A percentile compares a stretch with the other conserved stretches of the same genome.
phyloP scores from a whole-genome alignment of 345 rosid genomes.

The Pistacia vera region DNA sequence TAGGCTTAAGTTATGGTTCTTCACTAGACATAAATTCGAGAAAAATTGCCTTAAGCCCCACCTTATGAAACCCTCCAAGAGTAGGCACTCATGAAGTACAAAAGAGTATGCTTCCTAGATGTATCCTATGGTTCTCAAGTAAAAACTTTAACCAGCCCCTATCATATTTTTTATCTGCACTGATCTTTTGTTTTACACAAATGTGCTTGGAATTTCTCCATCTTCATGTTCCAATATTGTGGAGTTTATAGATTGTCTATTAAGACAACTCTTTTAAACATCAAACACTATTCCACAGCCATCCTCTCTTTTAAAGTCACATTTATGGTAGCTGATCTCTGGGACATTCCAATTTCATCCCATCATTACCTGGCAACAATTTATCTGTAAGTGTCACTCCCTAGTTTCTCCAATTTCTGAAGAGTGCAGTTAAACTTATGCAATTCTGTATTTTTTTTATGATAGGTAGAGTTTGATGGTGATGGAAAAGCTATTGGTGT shows the following conservation, averaged over 20 bases:
- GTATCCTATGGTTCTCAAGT: neutral
- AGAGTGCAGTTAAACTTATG: neutral
- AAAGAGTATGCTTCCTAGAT: neutral
- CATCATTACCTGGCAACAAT: neutral
- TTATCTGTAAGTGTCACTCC: neutral
- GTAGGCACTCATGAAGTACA: neutral
- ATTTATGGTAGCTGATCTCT: neutral
- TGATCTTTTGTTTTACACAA: neutral
- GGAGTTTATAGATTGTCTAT: neutral
- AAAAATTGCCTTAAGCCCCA: neutral
- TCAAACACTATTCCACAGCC: neutral
- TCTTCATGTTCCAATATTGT: neutral
- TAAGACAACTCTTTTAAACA: neutral
- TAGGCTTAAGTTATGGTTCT: neutral
- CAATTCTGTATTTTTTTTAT: neutral
- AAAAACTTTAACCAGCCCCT: neutral
- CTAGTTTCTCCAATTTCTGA: neutral
- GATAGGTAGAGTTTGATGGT: constrained; percentile 74
- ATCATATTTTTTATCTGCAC: neutral
- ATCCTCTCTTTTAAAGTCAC: neutral
- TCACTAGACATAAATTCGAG: neutral
- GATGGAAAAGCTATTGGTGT: constrained; percentile 80
- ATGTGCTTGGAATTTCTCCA: neutral
- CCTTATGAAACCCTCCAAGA: neutral
- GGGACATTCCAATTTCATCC: too few relatives aligned